A percentile compares a stretch with the other conserved stretches of the same genome.
phyloP scores from a whole-genome alignment of 306 rosid species.

The Corylus avellana region DNA sequence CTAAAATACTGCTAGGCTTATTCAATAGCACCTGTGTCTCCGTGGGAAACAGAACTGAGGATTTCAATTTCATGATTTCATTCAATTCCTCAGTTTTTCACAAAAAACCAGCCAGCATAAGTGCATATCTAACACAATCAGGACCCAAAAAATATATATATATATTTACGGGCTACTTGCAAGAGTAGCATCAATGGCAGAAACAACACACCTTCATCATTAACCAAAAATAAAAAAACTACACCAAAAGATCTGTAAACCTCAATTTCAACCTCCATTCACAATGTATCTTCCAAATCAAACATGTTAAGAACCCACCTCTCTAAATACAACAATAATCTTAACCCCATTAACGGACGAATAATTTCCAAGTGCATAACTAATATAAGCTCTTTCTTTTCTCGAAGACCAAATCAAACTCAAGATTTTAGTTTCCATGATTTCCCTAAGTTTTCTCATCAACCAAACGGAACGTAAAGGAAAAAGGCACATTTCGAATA shows the following conservation, averaged over 20 bases:
- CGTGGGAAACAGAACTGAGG: not conserved
- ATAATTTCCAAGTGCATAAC: not conserved
- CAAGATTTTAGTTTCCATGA: not conserved
- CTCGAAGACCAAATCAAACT: not conserved
- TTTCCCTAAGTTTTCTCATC: not conserved
- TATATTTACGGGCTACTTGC: too few species aligned
- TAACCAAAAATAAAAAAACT: not conserved
- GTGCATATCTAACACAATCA: not conserved
- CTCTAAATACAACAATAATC: not conserved
- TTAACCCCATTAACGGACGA: not conserved
- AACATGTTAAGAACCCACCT: not conserved
- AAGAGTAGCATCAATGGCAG: not conserved
- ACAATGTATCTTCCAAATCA: not conserved
- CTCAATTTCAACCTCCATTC: not conserved
- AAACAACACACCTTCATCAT: not conserved
- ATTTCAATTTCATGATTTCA: too few species aligned
- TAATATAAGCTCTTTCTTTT: not conserved
- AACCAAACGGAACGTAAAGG: not conserved
- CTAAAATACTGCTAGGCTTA: not conserved
- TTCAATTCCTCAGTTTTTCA: not conserved
- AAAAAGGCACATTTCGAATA: not conserved
- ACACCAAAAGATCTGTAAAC: not conserved
- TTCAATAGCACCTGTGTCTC: not conserved
- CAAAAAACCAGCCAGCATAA: not conserved
- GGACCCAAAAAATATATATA: too few species aligned